phyloP scores from a whole-genome alignment of 148 eudicot genomes.

The Spergularia bocconei region DNA sequence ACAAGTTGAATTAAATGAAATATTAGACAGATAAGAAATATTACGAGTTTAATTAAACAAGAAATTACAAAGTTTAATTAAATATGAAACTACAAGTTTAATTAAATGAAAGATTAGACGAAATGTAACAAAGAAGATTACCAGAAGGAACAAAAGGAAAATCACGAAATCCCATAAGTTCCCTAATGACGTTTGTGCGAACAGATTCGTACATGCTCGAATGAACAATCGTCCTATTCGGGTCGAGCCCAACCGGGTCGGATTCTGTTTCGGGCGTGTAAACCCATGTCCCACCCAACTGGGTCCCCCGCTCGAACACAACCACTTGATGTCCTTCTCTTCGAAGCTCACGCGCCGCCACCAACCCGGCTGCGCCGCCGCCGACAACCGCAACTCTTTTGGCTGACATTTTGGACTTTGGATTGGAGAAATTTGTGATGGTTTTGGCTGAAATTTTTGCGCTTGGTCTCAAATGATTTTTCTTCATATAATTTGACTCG shows the following conservation, averaged over 20 bases:
- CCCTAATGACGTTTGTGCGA: constrained; percentile 70
- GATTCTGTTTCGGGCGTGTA: constrained; percentile 57
- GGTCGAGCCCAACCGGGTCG: constrained; percentile 61
- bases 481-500: no score
- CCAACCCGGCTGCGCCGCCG: constrained; percentile 74
- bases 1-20: no score
- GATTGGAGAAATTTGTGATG: no score
- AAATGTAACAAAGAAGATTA: not conserved
- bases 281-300: constrained; percentile 72
- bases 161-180: constrained; percentile 69
- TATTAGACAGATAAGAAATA: no score
- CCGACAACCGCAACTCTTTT: constrained; percentile 76
- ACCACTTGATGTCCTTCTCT: constrained; percentile 73
- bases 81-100: no score
- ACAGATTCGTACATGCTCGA: constrained; percentile 71
- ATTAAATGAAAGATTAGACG: no score
- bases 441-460: constrained; percentile 28
- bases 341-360: constrained; percentile 68
- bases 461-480: no score
- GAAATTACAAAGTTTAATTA: no score
- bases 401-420: constrained; percentile 21
- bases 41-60: no score
- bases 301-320: constrained; percentile 51
- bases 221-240: constrained; percentile 45
- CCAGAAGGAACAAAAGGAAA: constrained; percentile 54